Evolutionary conservation across 331 rosid species (phyloP).

Genomic region (Arachis monticola): DNA sequence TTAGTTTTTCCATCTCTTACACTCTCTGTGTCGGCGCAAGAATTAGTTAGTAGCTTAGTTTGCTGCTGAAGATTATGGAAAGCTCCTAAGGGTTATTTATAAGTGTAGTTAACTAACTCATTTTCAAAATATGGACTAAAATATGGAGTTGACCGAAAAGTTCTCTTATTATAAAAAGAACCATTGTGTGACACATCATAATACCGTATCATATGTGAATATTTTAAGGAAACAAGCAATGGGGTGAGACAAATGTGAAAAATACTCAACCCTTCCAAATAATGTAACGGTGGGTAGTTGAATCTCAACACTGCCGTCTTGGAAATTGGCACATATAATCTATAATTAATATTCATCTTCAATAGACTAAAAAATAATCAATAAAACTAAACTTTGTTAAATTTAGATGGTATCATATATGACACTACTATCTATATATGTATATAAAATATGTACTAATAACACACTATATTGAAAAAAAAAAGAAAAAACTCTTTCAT

Average conservation of each 20-base stretch:
- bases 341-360: constrained; percentile 6
- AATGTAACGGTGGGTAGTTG: constrained; percentile 3
- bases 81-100: constrained; percentile 37
- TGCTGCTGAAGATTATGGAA: constrained; percentile 31
- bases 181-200: neutral
- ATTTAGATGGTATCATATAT: no score
- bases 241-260: constrained; percentile 13
- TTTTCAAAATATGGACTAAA: neutral
- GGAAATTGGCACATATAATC: neutral
- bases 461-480: no score
- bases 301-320: constrained; percentile 20
- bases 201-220: no score
- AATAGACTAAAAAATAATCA: neutral
- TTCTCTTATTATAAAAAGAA: constrained; percentile 6
- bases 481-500: no score
- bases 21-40: neutral
- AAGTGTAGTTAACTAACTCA: constrained; percentile 16
- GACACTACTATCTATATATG: no score
- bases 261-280: constrained; percentile 30
- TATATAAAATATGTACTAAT: no score
- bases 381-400: no score
- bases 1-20: constrained; percentile 15
- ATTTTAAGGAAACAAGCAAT: constrained; percentile 11
- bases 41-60: constrained; percentile 5
- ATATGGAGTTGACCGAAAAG: constrained; percentile 29